These are phyloP conservation scores for Chlamydomonas asymmetrica DNA, from an alignment of 139 green algal genomes.

Conservation along the genomic window DNA sequence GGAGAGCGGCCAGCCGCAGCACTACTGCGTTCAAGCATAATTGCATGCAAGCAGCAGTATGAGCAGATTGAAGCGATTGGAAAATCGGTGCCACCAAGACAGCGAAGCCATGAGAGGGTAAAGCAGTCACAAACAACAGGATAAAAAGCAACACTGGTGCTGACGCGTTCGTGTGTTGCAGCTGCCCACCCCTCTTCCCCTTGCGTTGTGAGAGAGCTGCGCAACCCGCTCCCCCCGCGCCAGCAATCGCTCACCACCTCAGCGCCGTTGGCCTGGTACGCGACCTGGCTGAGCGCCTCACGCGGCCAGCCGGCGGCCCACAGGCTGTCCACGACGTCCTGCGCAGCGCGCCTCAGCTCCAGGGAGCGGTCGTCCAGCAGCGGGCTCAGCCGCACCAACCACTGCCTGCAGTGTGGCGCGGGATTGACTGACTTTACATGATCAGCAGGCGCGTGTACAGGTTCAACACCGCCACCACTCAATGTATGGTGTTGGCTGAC, in stretches of 20 bases:
- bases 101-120: neutral
- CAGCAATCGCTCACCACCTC: conserved; percentile 17
- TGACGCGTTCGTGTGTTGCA: too few species aligned
- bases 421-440: too few species aligned
- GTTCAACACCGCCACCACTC: too few species aligned
- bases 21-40: neutral
- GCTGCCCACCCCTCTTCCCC: neutral
- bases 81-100: conserved; percentile 4
- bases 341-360: conserved; percentile 5
- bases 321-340: conserved; percentile 1
- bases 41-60: neutral
- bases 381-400: conserved; percentile 18
- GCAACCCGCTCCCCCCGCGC: neutral
- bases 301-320: conserved; percentile 8
- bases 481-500: too few species aligned
- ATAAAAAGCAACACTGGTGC: neutral
- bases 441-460: too few species aligned
- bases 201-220: too few species aligned
- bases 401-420: conserved; percentile 5
- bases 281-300: conserved; percentile 11
- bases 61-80: too few species aligned
- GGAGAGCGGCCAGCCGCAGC: neutral
- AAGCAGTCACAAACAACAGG: neutral
- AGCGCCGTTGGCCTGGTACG: conserved; percentile 24
- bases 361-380: conserved; percentile 12